Evolutionary conservation across 495 filamentous ascomycete genomes (phyloP), one percentile per base, ranked within the genome.

Genomic region (Daldinia bambusicola): DNA sequence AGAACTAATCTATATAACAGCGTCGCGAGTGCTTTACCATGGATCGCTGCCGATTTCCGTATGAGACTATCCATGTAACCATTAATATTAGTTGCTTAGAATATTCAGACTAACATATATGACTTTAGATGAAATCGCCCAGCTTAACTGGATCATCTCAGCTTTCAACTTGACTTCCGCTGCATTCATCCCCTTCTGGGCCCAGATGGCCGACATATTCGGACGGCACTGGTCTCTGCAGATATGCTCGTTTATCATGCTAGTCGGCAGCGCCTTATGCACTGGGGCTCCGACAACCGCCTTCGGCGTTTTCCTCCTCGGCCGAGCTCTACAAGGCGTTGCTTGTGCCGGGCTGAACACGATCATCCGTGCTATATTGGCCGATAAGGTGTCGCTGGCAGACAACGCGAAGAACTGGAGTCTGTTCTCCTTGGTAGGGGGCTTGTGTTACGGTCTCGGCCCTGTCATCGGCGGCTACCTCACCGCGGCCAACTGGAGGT

Each of bases 71-170:
- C 31, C 55, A 20, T 55, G 58, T 30, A 3, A 38, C 22, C 16
- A 30, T 30, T 1, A 36, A 36, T 36, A 36, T 36, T 5, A 8
- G 14, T 16, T 53, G 43, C 52, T 57, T 10, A 12, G 13, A 41
- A 16, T 22, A 14, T 38, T 51, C 8, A 48, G 20, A 57, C 64
- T 69, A 40, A 67, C 63, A 36, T 20, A 67, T 63, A 36, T 20
- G 2, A 34, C 6, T 22, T 22, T 52, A 88, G 87, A 83, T 63
- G 74, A 86, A 69, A 76, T 89, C 34, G 76, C 79, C 16, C 84
- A 89, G 66, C 78, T 89, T 7, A 89, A 88, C 71, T 90, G 88
- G 87, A 89, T 90, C 71, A 82, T 90, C 55, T 86, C 88, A 0
- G 79, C 87, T 16, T 90, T 87, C 76, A 89, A 84, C 65, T 80